Evolutionary conservation across 2,329 filamentous ascomycete species (phyloP).

Genomic region (Coniella lustricola): DNA sequence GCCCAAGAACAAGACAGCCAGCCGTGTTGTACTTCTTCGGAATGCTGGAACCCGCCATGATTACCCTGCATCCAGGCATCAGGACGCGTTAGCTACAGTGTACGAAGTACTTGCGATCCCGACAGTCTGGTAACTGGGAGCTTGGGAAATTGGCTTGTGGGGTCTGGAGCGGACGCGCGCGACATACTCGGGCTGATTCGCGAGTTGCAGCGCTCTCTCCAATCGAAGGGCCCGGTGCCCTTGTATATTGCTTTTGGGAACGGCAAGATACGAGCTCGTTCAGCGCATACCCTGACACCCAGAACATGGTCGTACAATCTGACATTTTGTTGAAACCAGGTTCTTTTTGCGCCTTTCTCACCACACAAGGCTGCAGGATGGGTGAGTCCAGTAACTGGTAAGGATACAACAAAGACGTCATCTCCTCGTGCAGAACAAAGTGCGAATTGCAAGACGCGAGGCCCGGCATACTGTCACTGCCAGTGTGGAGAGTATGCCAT

Average conservation of each 20-base stretch:
- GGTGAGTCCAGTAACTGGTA: not conserved
- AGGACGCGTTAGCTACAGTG: not conserved
- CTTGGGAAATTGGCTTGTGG: constrained; percentile 11
- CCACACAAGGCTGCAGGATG: too few species aligned
- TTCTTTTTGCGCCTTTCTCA: too few species aligned
- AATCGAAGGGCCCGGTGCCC: not conserved
- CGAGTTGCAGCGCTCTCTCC: not conserved
- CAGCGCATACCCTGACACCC: too few species aligned
- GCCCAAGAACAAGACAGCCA: not conserved
- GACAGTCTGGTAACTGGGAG: constrained; percentile 10
- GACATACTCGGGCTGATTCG: not conserved
- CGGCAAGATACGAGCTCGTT: too few species aligned
- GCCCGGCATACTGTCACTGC: not conserved
- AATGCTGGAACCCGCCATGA: not conserved
- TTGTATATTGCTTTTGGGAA: not conserved
- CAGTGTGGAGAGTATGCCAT: not conserved
- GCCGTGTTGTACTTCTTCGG: not conserved
- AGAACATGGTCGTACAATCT: too few species aligned
- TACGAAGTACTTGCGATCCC: not conserved
- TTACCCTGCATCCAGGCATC: not conserved
- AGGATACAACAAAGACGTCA: not conserved
- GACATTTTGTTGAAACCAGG: too few species aligned
- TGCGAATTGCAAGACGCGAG: not conserved
- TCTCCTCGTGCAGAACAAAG: not conserved
- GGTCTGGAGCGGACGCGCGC: constrained; percentile 1